Evolutionary conservation across 306 rosid species (phyloP).

Genomic region (Cicer cuneatum): DNA sequence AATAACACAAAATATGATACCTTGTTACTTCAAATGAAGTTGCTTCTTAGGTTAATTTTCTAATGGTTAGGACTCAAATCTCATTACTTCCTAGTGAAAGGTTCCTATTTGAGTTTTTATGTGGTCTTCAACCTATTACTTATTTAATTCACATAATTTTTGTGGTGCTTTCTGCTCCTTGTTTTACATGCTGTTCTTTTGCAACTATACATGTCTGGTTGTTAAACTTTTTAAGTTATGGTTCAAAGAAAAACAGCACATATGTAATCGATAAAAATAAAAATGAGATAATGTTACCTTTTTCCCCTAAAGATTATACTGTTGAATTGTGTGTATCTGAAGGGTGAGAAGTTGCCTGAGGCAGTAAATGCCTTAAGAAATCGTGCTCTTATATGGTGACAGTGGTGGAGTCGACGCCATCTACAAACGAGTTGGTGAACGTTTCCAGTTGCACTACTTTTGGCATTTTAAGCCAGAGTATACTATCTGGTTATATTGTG

Average conservation of each 20-base stretch:
- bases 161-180: background rate
- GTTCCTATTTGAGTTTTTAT: too few relatives aligned
- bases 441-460: too few relatives aligned
- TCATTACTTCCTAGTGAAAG: background rate
- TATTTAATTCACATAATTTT: background rate
- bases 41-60: background rate
- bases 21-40: too few relatives aligned
- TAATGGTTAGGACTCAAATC: too few relatives aligned
- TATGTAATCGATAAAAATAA: background rate
- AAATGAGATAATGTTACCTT: background rate
- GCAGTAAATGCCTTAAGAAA: too few relatives aligned
- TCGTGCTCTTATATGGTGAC: too few relatives aligned
- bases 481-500: slow-evolving; percentile 21
- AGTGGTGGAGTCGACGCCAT: too few relatives aligned
- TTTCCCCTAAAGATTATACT: slow-evolving; percentile 13
- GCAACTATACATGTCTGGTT: background rate
- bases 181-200: background rate
- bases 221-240: background rate
- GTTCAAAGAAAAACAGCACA: background rate
- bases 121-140: background rate
- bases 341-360: too few relatives aligned
- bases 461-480: too few relatives aligned
- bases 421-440: too few relatives aligned
- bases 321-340: background rate
- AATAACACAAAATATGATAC: too few relatives aligned